These are phyloP conservation scores for Musa itinerans DNA, from an alignment of 176 grass and related monocot species.

Conservation along the genomic window DNA sequence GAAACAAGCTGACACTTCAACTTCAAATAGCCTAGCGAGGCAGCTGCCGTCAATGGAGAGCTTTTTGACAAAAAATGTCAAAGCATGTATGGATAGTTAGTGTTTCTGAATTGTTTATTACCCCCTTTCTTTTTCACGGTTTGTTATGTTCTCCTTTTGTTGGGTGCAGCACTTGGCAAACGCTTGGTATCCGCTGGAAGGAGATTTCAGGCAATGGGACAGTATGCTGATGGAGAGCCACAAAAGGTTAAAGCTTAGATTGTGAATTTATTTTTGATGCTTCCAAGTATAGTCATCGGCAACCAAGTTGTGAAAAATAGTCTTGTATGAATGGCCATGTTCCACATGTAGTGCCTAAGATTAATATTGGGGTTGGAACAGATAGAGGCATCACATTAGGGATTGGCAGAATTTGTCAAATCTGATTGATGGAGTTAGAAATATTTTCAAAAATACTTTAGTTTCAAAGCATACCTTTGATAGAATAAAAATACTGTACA, in stretches of 20 bases:
- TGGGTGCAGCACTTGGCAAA: slow-evolving; percentile 81
- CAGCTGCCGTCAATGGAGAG: slow-evolving; percentile 54
- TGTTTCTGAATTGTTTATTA: slow-evolving; percentile 23
- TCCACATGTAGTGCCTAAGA: too few species aligned
- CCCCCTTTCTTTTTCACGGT: not conserved
- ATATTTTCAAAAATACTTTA: too few species aligned
- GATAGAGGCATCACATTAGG: too few species aligned
- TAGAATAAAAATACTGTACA: too few species aligned
- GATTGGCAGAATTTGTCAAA: too few species aligned
- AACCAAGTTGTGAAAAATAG: too few species aligned
- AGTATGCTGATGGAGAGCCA: slow-evolving; percentile 56
- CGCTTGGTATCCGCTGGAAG: slow-evolving; percentile 62
- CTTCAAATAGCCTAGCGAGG: slow-evolving; percentile 51
- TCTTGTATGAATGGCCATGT: too few species aligned
- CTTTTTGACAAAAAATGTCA: slow-evolving; percentile 42
- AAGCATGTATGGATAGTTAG: slow-evolving; percentile 49
- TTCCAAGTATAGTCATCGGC: too few species aligned
- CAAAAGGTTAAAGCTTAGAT: slow-evolving; percentile 37
- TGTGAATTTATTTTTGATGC: not conserved
- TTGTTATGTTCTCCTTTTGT: slow-evolving; percentile 27
- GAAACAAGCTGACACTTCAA: slow-evolving; percentile 59
- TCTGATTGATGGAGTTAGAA: too few species aligned
- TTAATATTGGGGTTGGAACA: too few species aligned
- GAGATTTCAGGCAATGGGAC: slow-evolving; percentile 71
- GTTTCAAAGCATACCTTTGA: too few species aligned